These are phyloP conservation scores for Suaeda aralocaspica DNA, from an alignment of 148 eudicot species.

Conservation along the genomic window DNA sequence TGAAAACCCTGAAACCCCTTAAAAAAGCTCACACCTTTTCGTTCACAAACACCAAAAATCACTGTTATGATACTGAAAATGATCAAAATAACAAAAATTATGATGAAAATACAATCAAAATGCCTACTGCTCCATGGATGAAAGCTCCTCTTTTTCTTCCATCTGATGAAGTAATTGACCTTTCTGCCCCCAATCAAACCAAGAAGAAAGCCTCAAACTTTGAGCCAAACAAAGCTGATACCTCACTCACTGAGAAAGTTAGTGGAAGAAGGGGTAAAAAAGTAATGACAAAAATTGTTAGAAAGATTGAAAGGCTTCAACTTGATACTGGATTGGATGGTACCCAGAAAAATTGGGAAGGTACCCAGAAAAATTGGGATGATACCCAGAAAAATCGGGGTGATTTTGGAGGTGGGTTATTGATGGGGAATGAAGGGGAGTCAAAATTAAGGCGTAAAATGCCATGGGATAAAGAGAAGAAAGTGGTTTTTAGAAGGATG, in stretches of 20 bases:
- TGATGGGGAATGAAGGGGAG: constrained; percentile 21
- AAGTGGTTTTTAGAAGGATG: constrained; percentile 44
- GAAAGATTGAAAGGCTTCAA: constrained; percentile 43
- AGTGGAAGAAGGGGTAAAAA: constrained; percentile 61
- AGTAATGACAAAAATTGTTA: constrained; percentile 51
- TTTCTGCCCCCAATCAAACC: constrained; percentile 28
- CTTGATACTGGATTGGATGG: constrained; percentile 10
- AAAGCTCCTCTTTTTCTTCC: constrained; percentile 48
- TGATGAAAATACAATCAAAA: constrained; percentile 30
- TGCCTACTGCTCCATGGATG: constrained; percentile 98
- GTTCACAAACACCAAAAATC: constrained; percentile 1
- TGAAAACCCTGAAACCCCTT: constrained; percentile 33
- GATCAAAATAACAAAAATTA: constrained; percentile 7
- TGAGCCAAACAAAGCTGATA: constrained; percentile 24
- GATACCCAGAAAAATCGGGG: constrained; percentile 29
- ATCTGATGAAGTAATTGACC: constrained; percentile 42
- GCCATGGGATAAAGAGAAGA: constrained; percentile 75
- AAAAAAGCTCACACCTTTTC: constrained; percentile 17
- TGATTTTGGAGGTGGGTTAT: constrained; percentile 42
- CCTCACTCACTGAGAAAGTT: constrained; percentile 46
- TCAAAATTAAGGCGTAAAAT: constrained; percentile 29
- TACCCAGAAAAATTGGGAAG: constrained; percentile 34
- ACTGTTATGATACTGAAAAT: constrained; percentile 3
- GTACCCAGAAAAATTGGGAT: constrained; percentile 32
- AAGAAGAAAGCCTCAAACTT: constrained; percentile 24